Percentiles rank a stretch among this genome's conserved stretches.
Conservation (phyloP, 2,329 filamentous ascomycete species). For the Aspergillus felis region DNA sequence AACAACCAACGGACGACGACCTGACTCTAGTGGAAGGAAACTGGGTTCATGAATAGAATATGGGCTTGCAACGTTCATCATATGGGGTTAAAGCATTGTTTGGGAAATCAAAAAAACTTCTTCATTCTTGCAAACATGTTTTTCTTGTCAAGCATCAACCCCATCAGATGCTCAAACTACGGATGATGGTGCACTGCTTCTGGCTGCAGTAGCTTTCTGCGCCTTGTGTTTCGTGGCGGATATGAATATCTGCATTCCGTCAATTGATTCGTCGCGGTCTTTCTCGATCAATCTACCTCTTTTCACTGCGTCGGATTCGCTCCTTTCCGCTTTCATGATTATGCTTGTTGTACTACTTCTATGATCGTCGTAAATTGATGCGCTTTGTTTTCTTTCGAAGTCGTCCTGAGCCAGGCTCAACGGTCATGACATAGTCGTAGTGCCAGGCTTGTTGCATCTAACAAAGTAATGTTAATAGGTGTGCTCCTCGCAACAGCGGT, state of each 20-base stretch:
- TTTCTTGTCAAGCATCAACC: background rate
- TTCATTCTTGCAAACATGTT: background rate
- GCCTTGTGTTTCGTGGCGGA: background rate
- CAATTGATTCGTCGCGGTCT: background rate
- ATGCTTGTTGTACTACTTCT: background rate
- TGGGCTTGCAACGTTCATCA: conserved; percentile 1
- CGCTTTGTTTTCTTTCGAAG: background rate
- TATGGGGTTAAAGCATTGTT: background rate
- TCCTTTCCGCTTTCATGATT: background rate
- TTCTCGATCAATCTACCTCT: background rate
- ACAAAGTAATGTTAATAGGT: background rate
- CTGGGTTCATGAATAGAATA: conserved; percentile 1
- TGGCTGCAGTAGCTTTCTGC: background rate
- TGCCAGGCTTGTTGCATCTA: background rate
- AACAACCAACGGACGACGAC: background rate
- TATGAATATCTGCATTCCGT: background rate
- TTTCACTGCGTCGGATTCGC: background rate
- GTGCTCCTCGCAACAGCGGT: background rate
- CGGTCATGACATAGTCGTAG: background rate
- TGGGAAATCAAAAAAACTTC: background rate
- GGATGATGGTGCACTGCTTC: background rate
- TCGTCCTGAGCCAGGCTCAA: background rate
- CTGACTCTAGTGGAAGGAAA: background rate
- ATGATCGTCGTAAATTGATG: background rate
- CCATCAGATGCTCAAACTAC: background rate